Conservation (phyloP, 805 yeast species). For the Jamesozyma lodderae region DNA sequence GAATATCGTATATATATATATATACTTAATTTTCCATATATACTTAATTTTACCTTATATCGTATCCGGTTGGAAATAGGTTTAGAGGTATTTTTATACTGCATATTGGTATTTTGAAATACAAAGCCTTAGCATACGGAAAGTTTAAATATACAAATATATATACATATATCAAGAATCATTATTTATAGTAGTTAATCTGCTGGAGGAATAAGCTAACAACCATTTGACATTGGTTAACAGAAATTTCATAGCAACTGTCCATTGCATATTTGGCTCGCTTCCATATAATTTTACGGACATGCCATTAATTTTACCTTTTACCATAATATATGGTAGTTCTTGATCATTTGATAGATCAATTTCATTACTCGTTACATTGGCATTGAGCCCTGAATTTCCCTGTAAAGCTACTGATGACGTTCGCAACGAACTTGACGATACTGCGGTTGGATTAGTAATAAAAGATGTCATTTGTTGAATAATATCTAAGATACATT, state of each 20-base stretch:
- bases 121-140: no score
- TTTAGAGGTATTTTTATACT: no score
- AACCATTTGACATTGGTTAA: conserved; percentile 80
- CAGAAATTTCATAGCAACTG: conserved; percentile 75
- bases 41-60: no score
- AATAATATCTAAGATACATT: conserved; percentile 48
- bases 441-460: conserved; percentile 19
- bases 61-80: no score
- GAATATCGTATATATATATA: no score
- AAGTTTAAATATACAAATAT: no score
- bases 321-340: conserved; percentile 64
- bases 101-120: no score
- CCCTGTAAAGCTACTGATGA: not conserved
- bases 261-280: conserved; percentile 71
- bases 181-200: conserved; percentile 2
- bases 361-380: not conserved
- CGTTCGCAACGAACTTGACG: not conserved
- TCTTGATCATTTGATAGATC: conserved; percentile 26
- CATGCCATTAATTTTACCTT: conserved; percentile 68
- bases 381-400: not conserved
- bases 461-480: conserved; percentile 20
- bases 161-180: no score
- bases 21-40: no score
- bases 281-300: conserved; percentile 61
- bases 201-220: conserved; percentile 58